Evolutionary conservation across 306 rosid species (phyloP), one percentile per base, ranked within the genome.

Genomic region (Bauhinia variegata): DNA sequence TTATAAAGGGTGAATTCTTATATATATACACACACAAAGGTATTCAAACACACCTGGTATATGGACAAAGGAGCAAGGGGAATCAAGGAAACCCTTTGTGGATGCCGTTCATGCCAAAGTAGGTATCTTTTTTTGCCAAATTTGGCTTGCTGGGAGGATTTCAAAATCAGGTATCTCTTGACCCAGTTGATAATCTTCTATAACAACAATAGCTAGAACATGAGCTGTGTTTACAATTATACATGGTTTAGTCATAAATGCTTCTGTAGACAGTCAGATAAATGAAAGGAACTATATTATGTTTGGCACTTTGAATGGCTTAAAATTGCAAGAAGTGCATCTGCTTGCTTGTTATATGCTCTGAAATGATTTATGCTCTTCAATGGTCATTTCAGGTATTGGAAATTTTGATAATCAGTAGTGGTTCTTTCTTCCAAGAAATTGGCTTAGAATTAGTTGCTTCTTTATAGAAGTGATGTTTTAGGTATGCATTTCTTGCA

Each of bases 11-110:
- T 41, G 47, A 41, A 1, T 16, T 11, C 19, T 37, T 67, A 36
- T 5, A 8, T 39, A 4, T 74, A 9, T 44, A n/a, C n/a, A n/a
- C n/a, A n/a, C n/a, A n/a, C n/a, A 0, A 39, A 71, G 83, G 60
- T 71, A 62, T 41, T 58, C 32, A 11, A 7, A 78, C 15, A 52
- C 61, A 10, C 79, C 80, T 2, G 70, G 83, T 16, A 73, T 85
- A 75, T 85, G 86, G 86, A 72, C 84, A 17, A 78, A 56, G 64
- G 89, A 84, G 67, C 88, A 84, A 71, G 64, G 80, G 0, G 70
- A 84, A 60, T 83, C 83, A 18, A 80, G 86, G 85, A 78, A 75
- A 54, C 86, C 83, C 33, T 74, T 81, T 36, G 82, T 84, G 0
- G 60, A 71, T 56, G 84, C 86, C 32, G 84, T 81, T 43, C 89